Base-by-base conservation (phyloP, 2,329 filamentous ascomycete genomes). In the Sclerotinia subarctica region DNA sequence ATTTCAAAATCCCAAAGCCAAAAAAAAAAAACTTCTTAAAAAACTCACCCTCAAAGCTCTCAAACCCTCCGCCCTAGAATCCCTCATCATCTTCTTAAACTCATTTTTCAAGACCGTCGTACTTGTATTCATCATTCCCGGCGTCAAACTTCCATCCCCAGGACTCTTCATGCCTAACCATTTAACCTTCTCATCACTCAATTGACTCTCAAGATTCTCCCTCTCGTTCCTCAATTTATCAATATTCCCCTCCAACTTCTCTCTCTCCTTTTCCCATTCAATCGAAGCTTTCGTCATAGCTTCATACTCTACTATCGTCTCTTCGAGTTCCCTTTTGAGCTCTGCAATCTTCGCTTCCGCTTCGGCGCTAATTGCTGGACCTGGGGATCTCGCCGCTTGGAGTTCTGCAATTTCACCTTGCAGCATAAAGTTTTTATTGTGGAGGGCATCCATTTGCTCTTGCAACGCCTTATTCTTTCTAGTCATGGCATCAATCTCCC, bases 1-100 rank as follows among this genome's bases (percentile, higher is more conserved):
- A 46, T 17, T 73, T 73, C 64, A 67, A n/a, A 24, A 17, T 3
- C 6, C 21, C 32, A 10, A 0, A 54, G 15, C 24, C 35, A 32
- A 26, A 66, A 19, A 49, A 38, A 42, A 64, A 26, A 35, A 35
- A 5, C 7, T 32, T 32, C 35, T 13, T 13, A 13, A 38, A 13
- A 67, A 70, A 81, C 86, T 80, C 78, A 91, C 89, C 81, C 86
- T 87, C 68, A 92, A 76, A 69, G 84, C 81, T 79, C 85, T 89
- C 74, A 87, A 80, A 70, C 85, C 88, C 77, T 92, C 90, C 1
- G 83, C 82, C 70, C 89, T 85, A 59, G 87, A 87, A 75, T 92
- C 89, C 71, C 88, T 84, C 89, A 92, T 91, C 89, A 92, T 92
- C 81, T 90, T 91, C 81, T 90, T 91, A 77, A 92, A 92, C 77